Evolutionary conservation across 1,139 yeast species (phyloP), one percentile per base, ranked within the genome.

Genomic region (Tardiomyces digboiensis): DNA sequence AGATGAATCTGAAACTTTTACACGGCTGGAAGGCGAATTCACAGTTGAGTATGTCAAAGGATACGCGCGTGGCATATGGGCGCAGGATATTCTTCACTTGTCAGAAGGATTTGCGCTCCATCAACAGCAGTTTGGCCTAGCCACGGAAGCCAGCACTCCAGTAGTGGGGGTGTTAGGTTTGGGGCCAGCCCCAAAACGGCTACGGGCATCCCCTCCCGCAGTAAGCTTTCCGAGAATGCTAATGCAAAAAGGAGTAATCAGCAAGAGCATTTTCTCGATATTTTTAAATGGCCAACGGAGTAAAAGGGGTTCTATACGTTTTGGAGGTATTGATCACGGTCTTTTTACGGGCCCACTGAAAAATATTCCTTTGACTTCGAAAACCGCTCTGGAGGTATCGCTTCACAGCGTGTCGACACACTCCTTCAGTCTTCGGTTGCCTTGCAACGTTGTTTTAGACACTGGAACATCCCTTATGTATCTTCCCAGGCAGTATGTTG

Each of bases 311-410:
- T 57, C 66, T 21, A 61, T 78, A 21, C 56, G 77, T 41, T 78
- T 78, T 61, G 83, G 84, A 42, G 84, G 76, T 29, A 68, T 78
- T 40, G 83, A 78, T 53, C 71, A 68, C 43, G 64, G 70, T 44
- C 75, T 74, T 53, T 77, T 73, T 53, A 46, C 64, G 0, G 82
- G 82, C 21, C 57, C 61, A 12, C 60, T 78, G 42, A 59, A 62
- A 39, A 60, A 73, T 2, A 56, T 76, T 14, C 78, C 78, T 2
- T 18, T 39, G 20, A 16, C 29, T 8, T 19, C 29, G 19, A 23
- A 13, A 3, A 7, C 36, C 5, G 36, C 41, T 4, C 14, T 39
- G 7, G 21, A 29, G 12, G 29, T 23, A 6, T 16, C 19, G 12
- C 19, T 33, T 3, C 19, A 8, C 5, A 10, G 19, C 19, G 13